These are phyloP conservation scores for Penicillium capsulatum DNA, from an alignment of 2,329 filamentous ascomycete genomes.

Conservation along the genomic window DNA sequence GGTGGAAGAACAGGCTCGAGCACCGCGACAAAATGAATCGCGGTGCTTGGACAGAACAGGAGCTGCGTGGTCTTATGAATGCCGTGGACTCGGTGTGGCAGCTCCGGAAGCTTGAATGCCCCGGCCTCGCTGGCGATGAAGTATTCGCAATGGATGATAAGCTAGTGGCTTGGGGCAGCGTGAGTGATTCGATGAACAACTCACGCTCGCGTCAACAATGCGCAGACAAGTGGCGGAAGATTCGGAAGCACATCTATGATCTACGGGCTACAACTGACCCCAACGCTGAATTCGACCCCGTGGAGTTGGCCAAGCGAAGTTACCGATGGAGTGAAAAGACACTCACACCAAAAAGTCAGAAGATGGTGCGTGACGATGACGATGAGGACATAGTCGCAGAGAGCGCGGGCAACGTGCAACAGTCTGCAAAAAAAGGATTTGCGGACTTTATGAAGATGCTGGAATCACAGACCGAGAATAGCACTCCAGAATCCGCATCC, in stretches of 20 bases:
- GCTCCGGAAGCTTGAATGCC: constrained; percentile 8
- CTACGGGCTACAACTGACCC: constrained; percentile 21
- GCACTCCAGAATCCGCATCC: too few species aligned
- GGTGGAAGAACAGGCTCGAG: constrained; percentile 43
- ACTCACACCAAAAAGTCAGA: constrained; percentile 1
- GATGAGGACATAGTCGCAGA: not conserved
- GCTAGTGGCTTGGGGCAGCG: constrained; percentile 29
- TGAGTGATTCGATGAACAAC: constrained; percentile 30
- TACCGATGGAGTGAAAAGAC: not conserved
- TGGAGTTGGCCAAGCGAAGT: constrained; percentile 2
- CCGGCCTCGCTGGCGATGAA: constrained; percentile 29
- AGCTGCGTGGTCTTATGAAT: constrained; percentile 27
- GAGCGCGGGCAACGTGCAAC: not conserved
- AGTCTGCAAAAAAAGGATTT: not conserved
- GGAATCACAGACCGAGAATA: too few species aligned
- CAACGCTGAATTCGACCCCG: constrained; percentile 26
- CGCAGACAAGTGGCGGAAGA: constrained; percentile 39
- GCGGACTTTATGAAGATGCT: not conserved
- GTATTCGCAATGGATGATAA: constrained; percentile 37
- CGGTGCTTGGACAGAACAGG: constrained; percentile 38
- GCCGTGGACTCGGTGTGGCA: constrained; percentile 26
- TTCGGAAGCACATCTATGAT: constrained; percentile 20
- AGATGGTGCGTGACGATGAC: not conserved
- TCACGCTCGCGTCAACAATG: constrained; percentile 38
- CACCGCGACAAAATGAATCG: constrained; percentile 33